Conservation (phyloP, 495 filamentous ascomycete species). For the Neurospora terricola region DNA sequence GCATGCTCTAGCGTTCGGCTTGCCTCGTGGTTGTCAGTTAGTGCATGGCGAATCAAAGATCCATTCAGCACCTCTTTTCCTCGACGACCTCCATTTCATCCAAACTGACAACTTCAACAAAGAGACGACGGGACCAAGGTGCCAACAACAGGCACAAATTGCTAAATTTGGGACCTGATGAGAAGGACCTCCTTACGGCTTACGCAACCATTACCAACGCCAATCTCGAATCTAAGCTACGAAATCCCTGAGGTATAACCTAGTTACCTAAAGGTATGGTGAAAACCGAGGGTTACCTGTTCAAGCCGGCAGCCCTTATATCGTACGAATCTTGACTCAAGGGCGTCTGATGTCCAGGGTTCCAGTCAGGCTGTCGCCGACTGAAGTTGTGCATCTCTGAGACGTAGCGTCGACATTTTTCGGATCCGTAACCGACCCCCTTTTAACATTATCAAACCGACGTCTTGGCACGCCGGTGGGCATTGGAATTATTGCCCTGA, state of each 20-base stretch:
- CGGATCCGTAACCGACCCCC: background rate
- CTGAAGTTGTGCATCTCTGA: constrained; percentile 17
- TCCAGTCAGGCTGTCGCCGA: background rate
- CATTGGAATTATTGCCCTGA: background rate
- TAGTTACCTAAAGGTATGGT: background rate
- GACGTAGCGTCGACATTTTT: constrained; percentile 8
- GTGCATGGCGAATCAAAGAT: background rate
- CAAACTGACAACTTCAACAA: background rate
- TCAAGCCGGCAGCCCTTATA: background rate
- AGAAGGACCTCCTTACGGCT: background rate
- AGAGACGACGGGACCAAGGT: background rate
- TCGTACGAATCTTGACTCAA: background rate
- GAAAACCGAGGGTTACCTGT: background rate
- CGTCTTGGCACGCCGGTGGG: constrained; percentile 7
- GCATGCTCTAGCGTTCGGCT: background rate
- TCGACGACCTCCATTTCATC: background rate
- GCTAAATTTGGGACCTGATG: background rate
- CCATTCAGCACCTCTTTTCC: background rate
- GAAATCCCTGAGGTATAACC: background rate
- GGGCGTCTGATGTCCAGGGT: background rate
- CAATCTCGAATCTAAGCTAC: background rate
- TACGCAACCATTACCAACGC: background rate
- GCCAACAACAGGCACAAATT: background rate
- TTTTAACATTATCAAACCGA: constrained; percentile 7
- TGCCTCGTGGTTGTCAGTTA: background rate